These are phyloP conservation scores for Citrus sinensis DNA, from an alignment of 345 rosid species.

Conservation along the genomic window DNA sequence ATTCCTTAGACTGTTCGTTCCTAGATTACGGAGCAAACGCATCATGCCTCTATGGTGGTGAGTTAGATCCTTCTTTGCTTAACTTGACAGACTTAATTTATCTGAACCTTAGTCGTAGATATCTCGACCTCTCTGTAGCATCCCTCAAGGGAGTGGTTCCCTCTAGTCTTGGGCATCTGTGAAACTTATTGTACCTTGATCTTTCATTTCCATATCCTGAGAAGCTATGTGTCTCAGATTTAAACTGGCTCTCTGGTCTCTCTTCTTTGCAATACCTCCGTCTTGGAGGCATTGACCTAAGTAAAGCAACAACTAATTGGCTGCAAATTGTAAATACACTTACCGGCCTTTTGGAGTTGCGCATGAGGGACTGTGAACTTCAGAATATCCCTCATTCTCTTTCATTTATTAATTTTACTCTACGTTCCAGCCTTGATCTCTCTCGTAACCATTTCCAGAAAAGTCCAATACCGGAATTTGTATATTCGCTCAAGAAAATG, in stretches of 20 bases:
- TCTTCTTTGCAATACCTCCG: neutral
- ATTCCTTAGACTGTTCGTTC: neutral
- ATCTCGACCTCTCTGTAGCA: neutral
- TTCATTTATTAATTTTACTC: conserved; percentile 16
- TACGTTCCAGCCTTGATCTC: conserved; percentile 26
- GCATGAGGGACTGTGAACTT: conserved; percentile 16
- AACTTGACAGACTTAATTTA: conserved; percentile 3
- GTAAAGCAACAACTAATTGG: conserved; percentile 15
- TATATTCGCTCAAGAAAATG: neutral
- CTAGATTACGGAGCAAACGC: neutral
- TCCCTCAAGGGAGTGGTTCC: neutral
- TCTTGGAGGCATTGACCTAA: neutral
- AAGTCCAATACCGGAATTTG: neutral
- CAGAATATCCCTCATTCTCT: conserved; percentile 14
- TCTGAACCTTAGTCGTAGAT: neutral
- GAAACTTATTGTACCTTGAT: neutral
- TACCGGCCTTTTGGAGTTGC: conserved; percentile 26
- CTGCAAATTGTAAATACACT: conserved; percentile 16
- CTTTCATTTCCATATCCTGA: neutral
- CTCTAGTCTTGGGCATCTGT: neutral
- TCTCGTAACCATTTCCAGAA: neutral
- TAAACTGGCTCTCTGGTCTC: conserved; percentile 1
- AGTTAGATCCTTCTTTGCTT: conserved; percentile 2
- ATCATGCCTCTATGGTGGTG: neutral
- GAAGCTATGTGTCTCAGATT: neutral